Base-by-base conservation (phyloP, 2,329 filamentous ascomycete genomes). In the Conoideocrella luteorostrata region DNA sequence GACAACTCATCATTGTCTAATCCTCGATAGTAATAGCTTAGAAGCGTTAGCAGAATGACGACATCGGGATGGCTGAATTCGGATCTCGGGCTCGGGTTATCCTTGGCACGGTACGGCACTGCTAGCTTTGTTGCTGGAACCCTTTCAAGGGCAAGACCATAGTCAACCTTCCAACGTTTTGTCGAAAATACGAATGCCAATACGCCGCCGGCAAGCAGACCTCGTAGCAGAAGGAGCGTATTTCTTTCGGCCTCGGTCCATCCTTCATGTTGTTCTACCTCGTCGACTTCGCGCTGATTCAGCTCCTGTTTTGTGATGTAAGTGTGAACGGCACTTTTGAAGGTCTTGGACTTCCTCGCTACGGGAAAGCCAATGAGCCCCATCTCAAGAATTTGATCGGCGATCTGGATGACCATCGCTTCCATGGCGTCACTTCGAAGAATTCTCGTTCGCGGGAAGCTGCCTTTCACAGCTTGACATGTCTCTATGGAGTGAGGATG, bases 31-130 rank as follows among this genome's bases (percentile, higher is more conserved):
- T 78, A 84, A 54, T 74, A 79, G 2, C 64, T 70, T 0, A 82
- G 57, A 2, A 63, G 76, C 0, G 80, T 83, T 1, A 84, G 57
- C 0, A 71, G 44, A 12, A 83, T 74, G 1, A 74, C 67, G 0
- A 76, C 69, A 33, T 84, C 80, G 0, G 78, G 76, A 29, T 84
- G 78, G 11, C 77, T 78, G 52, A 81, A 84, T 48, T 84, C 79
- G 0, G 79, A 72, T 3, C 74, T 66, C 0, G 67, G 58, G 0
- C 74, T 65, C 0, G 78, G 80, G 3, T 51, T 70, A 39, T 80
- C 79, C 44, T 84, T 84, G 0, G 77, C 78, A 7, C 67, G 66
- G 49, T 72, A 85, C 0, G 79, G 81, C 0, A 85, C 76, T 0
- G 75, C 74, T 0, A 84, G 66, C 39, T 56, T 63, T 0, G 71